A percentile compares a stretch with the other conserved stretches of the same genome.
These are phyloP conservation scores for Calonectria montana DNA, from an alignment of 2,329 filamentous ascomycete species.

Conservation along the genomic window DNA sequence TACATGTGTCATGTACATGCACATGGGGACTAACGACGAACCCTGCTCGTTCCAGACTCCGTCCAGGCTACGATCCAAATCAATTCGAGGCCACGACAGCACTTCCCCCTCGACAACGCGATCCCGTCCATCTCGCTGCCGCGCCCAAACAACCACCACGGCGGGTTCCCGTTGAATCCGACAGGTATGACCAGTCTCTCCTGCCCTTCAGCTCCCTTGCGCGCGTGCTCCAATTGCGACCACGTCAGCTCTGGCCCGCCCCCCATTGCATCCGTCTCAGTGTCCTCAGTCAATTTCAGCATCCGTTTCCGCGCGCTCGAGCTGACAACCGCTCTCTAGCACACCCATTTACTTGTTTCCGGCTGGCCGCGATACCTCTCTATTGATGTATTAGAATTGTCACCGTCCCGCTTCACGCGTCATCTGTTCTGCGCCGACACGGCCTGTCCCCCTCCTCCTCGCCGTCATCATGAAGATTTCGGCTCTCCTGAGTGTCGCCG, in stretches of 20 bases:
- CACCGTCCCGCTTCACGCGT: constrained; percentile 26
- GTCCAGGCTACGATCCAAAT: constrained; percentile 2
- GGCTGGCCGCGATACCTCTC: constrained; percentile 9
- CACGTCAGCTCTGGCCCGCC: background rate
- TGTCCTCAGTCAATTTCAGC: constrained; percentile 11
- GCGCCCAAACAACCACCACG: background rate
- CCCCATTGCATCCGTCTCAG: constrained; percentile 26
- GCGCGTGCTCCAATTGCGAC: background rate
- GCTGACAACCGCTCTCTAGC: constrained; percentile 24
- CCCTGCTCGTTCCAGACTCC: background rate
- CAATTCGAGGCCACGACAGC: constrained; percentile 40
- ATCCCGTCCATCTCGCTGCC: background rate
- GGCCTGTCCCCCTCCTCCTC: constrained; percentile 19
- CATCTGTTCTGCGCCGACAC: constrained; percentile 33
- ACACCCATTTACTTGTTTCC: constrained; percentile 19
- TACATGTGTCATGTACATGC: background rate
- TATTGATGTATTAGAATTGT: constrained; percentile 41
- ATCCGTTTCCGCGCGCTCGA: background rate
- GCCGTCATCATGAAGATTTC: constrained; percentile 60
- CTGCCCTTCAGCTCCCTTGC: background rate
- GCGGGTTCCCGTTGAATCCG: constrained; percentile 7
- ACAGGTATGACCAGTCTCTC: constrained; percentile 31
- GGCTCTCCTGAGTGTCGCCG: constrained; percentile 64
- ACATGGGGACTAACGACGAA: background rate
- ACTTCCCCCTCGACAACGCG: constrained; percentile 7